These are phyloP conservation scores for Avena eriantha DNA, from an alignment of 176 grass and related monocot genomes.

Conservation along the genomic window DNA sequence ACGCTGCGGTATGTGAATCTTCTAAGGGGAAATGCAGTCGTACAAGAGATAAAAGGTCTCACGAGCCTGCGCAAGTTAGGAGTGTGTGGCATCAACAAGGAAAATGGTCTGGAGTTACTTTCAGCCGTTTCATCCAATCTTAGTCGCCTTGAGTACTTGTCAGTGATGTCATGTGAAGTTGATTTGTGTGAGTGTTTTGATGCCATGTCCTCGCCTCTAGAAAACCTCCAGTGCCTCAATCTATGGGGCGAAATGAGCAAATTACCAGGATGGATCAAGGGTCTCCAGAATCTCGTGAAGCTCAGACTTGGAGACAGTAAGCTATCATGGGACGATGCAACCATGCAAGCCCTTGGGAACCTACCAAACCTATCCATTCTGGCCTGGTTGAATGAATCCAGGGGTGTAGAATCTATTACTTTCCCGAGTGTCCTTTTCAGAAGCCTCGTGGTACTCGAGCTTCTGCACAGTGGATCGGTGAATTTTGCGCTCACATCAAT, in stretches of 20 bases:
- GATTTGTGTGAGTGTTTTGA: background rate
- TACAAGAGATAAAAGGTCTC: no score
- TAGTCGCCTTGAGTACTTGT: background rate
- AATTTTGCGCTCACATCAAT: no score
- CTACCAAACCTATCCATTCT: background rate
- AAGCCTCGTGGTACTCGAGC: background rate
- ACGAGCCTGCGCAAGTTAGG: background rate
- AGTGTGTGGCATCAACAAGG: background rate
- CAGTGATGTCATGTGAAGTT: background rate
- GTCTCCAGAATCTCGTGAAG: background rate
- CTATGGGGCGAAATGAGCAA: background rate
- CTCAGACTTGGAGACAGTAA: background rate
- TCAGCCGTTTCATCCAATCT: background rate
- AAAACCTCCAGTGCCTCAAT: background rate
- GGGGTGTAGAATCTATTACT: background rate
- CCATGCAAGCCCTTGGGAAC: background rate
- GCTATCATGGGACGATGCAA: background rate
- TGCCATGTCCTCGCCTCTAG: background rate
- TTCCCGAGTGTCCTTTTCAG: background rate
- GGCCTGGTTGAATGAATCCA: no score
- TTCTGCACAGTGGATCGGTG: no score
- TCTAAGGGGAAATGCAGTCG: no score
- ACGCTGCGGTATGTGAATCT: background rate
- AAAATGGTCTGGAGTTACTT: background rate
- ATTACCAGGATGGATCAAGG: background rate